Base-by-base conservation (phyloP, 768 basidiomycete genomes). In the Trametes elegans region DNA sequence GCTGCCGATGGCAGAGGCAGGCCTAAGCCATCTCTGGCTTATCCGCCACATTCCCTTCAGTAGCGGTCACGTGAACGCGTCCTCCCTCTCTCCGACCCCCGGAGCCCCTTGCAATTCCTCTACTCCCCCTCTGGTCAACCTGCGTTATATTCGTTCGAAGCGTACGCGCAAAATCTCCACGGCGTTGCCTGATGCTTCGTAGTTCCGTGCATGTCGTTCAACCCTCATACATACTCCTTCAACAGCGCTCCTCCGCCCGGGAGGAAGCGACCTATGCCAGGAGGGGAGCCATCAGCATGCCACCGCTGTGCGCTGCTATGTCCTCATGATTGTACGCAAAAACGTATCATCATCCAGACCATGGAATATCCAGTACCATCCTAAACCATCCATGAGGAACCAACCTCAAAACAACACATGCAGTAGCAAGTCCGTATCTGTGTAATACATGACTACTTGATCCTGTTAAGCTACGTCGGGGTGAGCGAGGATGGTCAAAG, bases 391-490 rank as follows among this genome's bases (percentile, higher is more conserved):
- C 49, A 31, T 24, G n/a, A 27, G 19, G 24, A 34, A 49, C 32
- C n/a, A 24, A 57, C 23, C 39, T 38, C 34, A 14, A 16, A 21
- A n/a, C 11, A 31, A 40, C 18, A 23, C 21, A 13, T 16, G 21
- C 16, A 50, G 9, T n/a, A 29, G 29, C 28, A 31, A 48, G 24
- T 29, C 46, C 34, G 3, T 27, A 21, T 13, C 13, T 11, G 6
- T 44, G 16, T 2, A 14, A 31, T 26, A 26, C 19, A 26, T n/a
- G 16, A 16, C 31, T 71, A 73, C 60, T 69, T 71, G 65, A 73
- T 73, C 49, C 62, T 67, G 59, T 73, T 71, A 62, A 73, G 71
- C 71, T 73, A 52, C 52, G 26, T n/a, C 4, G 26, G n/a, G 18
- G 44, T 19, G 42, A 39, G 35, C 18, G 45, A 41, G 8, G 62